Evolutionary conservation across 1,139 yeast species (phyloP), one percentile per base, ranked within the genome.

Genomic region (Pichia sp.): DNA sequence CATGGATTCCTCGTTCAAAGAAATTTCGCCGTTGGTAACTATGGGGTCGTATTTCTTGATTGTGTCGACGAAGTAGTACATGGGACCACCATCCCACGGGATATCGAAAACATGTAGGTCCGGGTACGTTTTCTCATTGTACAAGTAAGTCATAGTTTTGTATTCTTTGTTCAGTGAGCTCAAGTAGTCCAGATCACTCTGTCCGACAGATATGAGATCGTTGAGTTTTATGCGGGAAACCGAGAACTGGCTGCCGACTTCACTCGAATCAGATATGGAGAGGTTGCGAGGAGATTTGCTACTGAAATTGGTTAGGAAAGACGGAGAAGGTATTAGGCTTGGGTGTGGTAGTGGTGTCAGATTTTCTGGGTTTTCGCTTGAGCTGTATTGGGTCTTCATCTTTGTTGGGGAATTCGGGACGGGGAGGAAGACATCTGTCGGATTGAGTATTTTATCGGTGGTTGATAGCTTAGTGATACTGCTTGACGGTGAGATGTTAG

Each of bases 31-130:
- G 6, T 49, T 33, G 1, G 24, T 2, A 3, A 40, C 14, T 6
- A 60, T 6, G 17, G 62, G 62, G 47, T 61, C 63, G 46, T 58
- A 16, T 34, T 44, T 30, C 24, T 53, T 41, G 42, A 60, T 55
- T 16, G 44, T 31, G 6, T 48, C 49, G 4, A 53, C 16, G 41
- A 55, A 59, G 27, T 56, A 58, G 10, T 50, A 46, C 10, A 50
- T 12, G 1, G 57, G 55, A 1, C 51, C 56, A 7, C 58, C 51
- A 27, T 57, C 54, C 55, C 55, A 57, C 2, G 55, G 51, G 9
- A 57, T 31, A 8, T 55, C 55, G 40, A 58, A 58, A 12, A 30
- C 4, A 38, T 53, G 40, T 16, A 49, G 17, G 44, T 58, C 40
- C 29, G 56, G 53, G 30, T 46, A 41, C n/a, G 14, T 7, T 24